These are phyloP conservation scores for Pezicula neosporulosa DNA, from an alignment of 2,329 filamentous ascomycete species.

Conservation along the genomic window DNA sequence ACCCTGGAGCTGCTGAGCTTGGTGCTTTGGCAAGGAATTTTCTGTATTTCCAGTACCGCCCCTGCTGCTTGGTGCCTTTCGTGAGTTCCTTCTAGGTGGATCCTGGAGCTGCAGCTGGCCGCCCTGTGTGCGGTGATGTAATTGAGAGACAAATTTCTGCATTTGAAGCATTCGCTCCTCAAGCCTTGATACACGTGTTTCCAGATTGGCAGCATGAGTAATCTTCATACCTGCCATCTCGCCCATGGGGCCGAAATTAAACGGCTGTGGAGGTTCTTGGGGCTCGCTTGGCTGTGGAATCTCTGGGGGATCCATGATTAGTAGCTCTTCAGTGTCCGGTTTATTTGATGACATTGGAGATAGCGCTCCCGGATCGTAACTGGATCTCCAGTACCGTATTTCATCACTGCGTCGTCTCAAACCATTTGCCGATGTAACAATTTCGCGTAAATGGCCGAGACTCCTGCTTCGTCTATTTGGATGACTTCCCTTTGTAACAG, in stretches of 20 bases:
- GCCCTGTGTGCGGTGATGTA: conserved; percentile 6
- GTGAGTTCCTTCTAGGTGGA: conserved; percentile 12
- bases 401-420: conserved; percentile 57
- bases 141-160: conserved; percentile 33
- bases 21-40: conserved; percentile 17
- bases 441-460: conserved; percentile 49
- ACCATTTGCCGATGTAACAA: conserved; percentile 30
- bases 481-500: conserved; percentile 53
- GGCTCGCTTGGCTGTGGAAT: conserved; percentile 9
- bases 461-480: conserved; percentile 55
- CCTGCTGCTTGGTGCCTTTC: conserved; percentile 3
- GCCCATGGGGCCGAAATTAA: conserved; percentile 48
- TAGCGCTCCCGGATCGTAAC: conserved; percentile 48
- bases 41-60: conserved; percentile 22
- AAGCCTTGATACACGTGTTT: conserved; percentile 47
- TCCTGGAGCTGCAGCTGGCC: conserved; percentile 20
- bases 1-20: conserved; percentile 7
- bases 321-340: conserved; percentile 32
- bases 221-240: conserved; percentile 54
- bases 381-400: conserved; percentile 61
- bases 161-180: conserved; percentile 50
- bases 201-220: conserved; percentile 50
- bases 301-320: conserved; percentile 28
- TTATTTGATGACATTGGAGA: conserved; percentile 49
- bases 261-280: conserved; percentile 44